Evolutionary conservation across 78 protist genomes (phyloP).

Genomic region (Paulinella micropora): DNA sequence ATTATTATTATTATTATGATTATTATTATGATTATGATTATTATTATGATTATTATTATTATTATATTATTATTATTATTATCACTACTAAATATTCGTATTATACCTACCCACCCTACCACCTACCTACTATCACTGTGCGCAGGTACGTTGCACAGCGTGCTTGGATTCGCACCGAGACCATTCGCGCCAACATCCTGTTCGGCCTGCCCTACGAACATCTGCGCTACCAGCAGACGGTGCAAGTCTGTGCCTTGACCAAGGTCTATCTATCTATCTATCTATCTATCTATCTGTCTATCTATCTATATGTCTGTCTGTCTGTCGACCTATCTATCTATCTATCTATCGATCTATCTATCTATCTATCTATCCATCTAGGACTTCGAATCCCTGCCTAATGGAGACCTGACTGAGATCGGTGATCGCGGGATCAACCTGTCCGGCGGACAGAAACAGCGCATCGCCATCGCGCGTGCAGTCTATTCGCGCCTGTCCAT

Average conservation of each 20-base stretch:
- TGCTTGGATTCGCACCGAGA: slow-evolving; percentile 75
- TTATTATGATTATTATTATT: too few species aligned
- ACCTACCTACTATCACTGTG: too few species aligned
- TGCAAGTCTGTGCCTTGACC: slow-evolving; percentile 35
- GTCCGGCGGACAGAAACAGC: slow-evolving; percentile 88
- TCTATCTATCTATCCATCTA: slow-evolving; percentile 36
- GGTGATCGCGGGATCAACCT: slow-evolving; percentile 89
- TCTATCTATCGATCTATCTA: neutral
- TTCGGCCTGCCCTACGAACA: slow-evolving; percentile 49
- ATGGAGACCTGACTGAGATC: slow-evolving; percentile 56
- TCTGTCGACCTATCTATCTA: neutral
- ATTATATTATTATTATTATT: too few species aligned
- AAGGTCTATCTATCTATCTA: neutral
- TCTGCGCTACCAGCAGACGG: neutral
- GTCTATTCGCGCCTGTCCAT: too few species aligned
- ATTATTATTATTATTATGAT: too few species aligned
- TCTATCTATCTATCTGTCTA: neutral
- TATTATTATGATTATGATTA: too few species aligned
- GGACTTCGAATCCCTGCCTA: slow-evolving; percentile 42
- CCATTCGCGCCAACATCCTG: slow-evolving; percentile 77
- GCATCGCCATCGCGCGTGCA: too few species aligned
- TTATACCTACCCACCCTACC: too few species aligned
- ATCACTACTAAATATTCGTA: too few species aligned
- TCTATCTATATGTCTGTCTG: neutral
- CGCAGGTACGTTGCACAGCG: too few species aligned